Conservation (phyloP, 345 rosid genomes). For the Brassica nigra region DNA sequence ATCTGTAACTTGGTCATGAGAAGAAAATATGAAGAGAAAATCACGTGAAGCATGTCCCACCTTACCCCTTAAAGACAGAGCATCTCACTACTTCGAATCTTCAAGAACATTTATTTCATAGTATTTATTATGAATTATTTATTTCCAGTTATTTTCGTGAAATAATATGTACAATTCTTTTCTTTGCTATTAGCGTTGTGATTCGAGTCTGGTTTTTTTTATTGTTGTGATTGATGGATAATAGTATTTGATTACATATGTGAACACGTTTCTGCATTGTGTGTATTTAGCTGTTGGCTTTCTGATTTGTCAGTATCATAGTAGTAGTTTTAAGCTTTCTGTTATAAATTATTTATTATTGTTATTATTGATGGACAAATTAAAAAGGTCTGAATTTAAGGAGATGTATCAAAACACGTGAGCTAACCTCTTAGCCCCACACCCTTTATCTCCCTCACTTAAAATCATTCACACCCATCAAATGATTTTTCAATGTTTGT, state of each 20-base stretch:
- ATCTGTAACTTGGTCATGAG: conserved; percentile 24
- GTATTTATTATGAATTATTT: background rate
- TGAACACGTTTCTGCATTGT: conserved; percentile 30
- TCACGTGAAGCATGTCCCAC: conserved; percentile 89
- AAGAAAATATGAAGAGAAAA: conserved; percentile 44
- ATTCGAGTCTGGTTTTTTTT: conserved; percentile 3
- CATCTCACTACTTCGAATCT: conserved; percentile 50
- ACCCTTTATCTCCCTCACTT: conserved; percentile 52
- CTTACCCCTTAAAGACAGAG: conserved; percentile 53
- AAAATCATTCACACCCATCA: conserved; percentile 47
- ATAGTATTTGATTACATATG: conserved; percentile 14
- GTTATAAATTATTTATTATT: background rate
- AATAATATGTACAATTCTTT: conserved; percentile 43
- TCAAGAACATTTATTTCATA: background rate
- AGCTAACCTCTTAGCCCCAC: conserved; percentile 75
- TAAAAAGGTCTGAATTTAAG: conserved; percentile 45
- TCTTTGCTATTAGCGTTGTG: conserved; percentile 60
- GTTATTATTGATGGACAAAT: conserved; percentile 18
- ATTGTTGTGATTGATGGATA: background rate
- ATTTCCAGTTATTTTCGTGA: background rate
- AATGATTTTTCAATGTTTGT: conserved; percentile 30
- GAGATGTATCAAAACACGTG: conserved; percentile 74
- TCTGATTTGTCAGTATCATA: conserved; percentile 9
- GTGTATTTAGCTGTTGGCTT: conserved; percentile 3
- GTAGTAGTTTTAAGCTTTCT: background rate